phyloP scores from a whole-genome alignment of 768 basidiomycete species.

The Pholiota conissans region DNA sequence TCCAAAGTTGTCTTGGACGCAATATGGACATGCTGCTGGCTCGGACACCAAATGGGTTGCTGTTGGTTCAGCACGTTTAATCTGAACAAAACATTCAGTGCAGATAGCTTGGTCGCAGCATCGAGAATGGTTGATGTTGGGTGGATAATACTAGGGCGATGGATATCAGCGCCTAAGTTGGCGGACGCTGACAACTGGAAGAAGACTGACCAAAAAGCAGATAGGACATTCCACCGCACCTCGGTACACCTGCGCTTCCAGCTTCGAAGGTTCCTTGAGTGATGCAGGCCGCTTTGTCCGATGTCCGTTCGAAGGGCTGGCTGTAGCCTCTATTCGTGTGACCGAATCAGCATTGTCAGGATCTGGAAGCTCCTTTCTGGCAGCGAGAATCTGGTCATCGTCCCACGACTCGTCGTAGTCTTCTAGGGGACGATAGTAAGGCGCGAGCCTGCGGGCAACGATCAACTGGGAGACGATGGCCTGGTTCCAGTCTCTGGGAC shows the following conservation, averaged over 20 bases:
- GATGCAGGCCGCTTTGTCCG: slow-evolving; percentile 55
- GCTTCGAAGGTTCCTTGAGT: slow-evolving; percentile 65
- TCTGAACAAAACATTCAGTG: slow-evolving; percentile 99
- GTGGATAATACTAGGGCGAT: slow-evolving; percentile 83
- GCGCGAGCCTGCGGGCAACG: slow-evolving; percentile 83
- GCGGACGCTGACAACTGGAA: slow-evolving; percentile 9
- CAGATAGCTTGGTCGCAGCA: slow-evolving; percentile 99
- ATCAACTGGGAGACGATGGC: slow-evolving; percentile 85
- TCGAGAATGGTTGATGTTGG: slow-evolving; percentile 95
- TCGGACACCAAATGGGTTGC: slow-evolving; percentile 95
- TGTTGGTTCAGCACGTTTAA: slow-evolving; percentile 94
- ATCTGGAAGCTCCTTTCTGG: slow-evolving; percentile 68
- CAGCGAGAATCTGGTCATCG: slow-evolving; percentile 81
- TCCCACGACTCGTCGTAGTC: slow-evolving; percentile 91
- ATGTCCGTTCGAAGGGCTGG: slow-evolving; percentile 19
- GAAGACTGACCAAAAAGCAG: slow-evolving; percentile 83
- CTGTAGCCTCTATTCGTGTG: slow-evolving; percentile 45
- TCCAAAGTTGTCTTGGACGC: slow-evolving; percentile 97
- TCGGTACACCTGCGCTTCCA: slow-evolving; percentile 81
- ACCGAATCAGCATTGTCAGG: slow-evolving; percentile 45
- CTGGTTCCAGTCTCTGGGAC: slow-evolving; percentile 87
- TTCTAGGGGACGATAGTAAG: slow-evolving; percentile 95
- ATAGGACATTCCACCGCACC: slow-evolving; percentile 95
- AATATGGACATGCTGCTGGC: slow-evolving; percentile 96
- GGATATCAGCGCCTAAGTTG: slow-evolving; percentile 27